These are phyloP conservation scores for Lipomyces oligophaga DNA, from an alignment of 805 yeast species.

Conservation along the genomic window DNA sequence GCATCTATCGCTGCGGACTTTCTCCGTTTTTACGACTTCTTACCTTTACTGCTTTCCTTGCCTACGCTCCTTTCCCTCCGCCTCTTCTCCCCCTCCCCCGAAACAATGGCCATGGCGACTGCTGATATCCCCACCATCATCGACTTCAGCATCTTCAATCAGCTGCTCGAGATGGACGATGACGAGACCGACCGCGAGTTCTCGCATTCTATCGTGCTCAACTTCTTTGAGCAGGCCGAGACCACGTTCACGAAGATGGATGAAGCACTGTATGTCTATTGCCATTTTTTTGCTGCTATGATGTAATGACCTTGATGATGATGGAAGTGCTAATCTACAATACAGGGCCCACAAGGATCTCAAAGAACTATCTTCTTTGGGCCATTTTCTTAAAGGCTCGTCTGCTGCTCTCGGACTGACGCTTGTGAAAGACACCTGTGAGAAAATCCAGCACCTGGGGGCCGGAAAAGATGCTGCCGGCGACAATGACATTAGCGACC, in stretches of 20 bases:
- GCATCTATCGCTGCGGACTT: too few species aligned
- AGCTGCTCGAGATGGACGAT: slow-evolving; percentile 91
- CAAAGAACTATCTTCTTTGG: slow-evolving; percentile 63
- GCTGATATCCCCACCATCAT: slow-evolving; percentile 50
- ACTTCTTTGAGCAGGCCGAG: slow-evolving; percentile 85
- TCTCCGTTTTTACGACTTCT: background rate
- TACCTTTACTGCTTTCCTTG: background rate
- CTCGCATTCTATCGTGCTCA: slow-evolving; percentile 68
- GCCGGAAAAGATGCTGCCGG: slow-evolving; percentile 43
- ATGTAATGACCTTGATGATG: background rate
- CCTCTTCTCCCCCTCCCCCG: background rate
- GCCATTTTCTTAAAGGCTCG: slow-evolving; percentile 92
- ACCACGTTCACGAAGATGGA: slow-evolving; percentile 74
- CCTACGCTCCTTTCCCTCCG: slow-evolving; percentile 2
- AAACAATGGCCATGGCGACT: slow-evolving; percentile 4
- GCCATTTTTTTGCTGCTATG: background rate
- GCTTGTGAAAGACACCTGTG: slow-evolving; percentile 82
- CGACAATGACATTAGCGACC: slow-evolving; percentile 33
- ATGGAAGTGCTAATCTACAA: too few species aligned
- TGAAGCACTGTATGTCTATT: slow-evolving; percentile 41
- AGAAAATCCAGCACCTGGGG: slow-evolving; percentile 88
- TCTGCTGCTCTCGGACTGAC: slow-evolving; percentile 90
- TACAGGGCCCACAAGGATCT: slow-evolving; percentile 37
- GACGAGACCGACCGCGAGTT: slow-evolving; percentile 69
- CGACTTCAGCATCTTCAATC: slow-evolving; percentile 85